These are phyloP conservation scores for Inga leiocalycina DNA, from an alignment of 306 rosid species.

Conservation along the genomic window DNA sequence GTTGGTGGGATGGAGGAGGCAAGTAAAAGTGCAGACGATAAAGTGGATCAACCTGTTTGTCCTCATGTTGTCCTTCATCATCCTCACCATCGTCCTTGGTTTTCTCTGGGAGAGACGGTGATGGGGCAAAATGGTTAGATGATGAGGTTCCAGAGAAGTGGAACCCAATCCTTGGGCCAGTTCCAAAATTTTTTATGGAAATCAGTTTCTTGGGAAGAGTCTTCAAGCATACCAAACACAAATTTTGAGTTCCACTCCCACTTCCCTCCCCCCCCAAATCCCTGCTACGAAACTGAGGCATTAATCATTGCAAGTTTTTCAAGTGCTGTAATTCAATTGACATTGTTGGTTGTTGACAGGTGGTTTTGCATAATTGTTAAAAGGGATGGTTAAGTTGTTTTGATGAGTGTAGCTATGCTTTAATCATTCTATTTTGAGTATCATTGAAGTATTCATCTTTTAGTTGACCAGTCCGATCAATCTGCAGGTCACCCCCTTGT, in stretches of 20 bases:
- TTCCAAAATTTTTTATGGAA: too few relatives aligned
- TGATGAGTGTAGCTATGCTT: constrained; percentile 1
- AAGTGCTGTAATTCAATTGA: constrained; percentile 25
- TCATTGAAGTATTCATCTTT: constrained; percentile 23
- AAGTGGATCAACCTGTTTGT: background rate
- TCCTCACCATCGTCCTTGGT: too few relatives aligned
- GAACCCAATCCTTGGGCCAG: too few relatives aligned
- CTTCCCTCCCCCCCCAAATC: too few relatives aligned
- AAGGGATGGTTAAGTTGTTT: background rate
- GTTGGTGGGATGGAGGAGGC: background rate
- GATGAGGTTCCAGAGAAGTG: too few relatives aligned
- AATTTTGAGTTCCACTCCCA: too few relatives aligned
- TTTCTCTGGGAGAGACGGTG: too few relatives aligned
- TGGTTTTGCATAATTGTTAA: constrained; percentile 23
- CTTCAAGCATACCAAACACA: too few relatives aligned
- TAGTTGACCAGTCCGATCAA: constrained; percentile 7
- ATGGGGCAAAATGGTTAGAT: too few relatives aligned
- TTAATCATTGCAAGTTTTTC: background rate
- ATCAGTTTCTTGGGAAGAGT: too few relatives aligned
- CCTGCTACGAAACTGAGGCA: too few relatives aligned
- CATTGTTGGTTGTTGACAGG: constrained; percentile 9
- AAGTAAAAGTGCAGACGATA: background rate
- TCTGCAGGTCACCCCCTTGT: constrained; percentile 76
- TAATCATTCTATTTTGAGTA: constrained; percentile 11
- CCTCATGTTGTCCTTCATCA: too few relatives aligned